These are phyloP conservation scores for Clitoria ternatea DNA, from an alignment of 306 rosid genomes.

Conservation along the genomic window DNA sequence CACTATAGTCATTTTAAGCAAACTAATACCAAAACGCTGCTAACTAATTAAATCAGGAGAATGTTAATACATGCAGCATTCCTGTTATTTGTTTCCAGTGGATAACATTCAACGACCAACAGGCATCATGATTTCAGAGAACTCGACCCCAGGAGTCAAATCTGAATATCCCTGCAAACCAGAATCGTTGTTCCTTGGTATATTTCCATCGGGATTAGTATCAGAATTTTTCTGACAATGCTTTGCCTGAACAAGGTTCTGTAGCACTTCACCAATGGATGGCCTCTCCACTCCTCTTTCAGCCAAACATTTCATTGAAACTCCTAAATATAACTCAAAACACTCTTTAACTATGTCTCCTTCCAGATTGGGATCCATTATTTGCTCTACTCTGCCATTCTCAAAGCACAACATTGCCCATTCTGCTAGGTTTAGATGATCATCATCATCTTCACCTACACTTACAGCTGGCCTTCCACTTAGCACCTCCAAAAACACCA, in stretches of 20 bases:
- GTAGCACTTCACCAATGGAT: slow-evolving; percentile 44
- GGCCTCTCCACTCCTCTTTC: slow-evolving; percentile 45
- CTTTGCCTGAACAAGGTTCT: slow-evolving; percentile 34
- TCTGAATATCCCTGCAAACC: slow-evolving; percentile 27
- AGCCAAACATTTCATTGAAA: slow-evolving; percentile 43
- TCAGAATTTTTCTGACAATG: slow-evolving; percentile 40
- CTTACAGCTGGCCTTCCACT: slow-evolving; percentile 31
- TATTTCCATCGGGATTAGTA: neutral
- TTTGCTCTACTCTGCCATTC: slow-evolving; percentile 16
- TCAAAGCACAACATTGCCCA: slow-evolving; percentile 32
- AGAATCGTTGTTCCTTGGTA: neutral
- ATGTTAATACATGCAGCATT: too few species aligned
- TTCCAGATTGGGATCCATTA: slow-evolving; percentile 35
- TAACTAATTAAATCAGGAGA: too few species aligned
- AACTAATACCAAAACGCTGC: too few species aligned
- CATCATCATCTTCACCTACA: slow-evolving; percentile 23
- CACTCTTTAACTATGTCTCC: slow-evolving; percentile 31
- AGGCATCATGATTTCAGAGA: slow-evolving; percentile 35
- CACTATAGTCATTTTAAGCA: too few species aligned
- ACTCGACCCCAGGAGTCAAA: slow-evolving; percentile 44
- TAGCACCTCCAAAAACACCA: slow-evolving; percentile 34
- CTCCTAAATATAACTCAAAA: slow-evolving; percentile 30
- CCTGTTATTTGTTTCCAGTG: neutral
- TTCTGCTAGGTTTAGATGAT: slow-evolving; percentile 33
- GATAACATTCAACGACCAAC: slow-evolving; percentile 29